Evolutionary conservation across 352 stramenopile genomes (phyloP), one percentile per base, ranked within the genome.

Genomic region (Phytopythium kandeliae): DNA sequence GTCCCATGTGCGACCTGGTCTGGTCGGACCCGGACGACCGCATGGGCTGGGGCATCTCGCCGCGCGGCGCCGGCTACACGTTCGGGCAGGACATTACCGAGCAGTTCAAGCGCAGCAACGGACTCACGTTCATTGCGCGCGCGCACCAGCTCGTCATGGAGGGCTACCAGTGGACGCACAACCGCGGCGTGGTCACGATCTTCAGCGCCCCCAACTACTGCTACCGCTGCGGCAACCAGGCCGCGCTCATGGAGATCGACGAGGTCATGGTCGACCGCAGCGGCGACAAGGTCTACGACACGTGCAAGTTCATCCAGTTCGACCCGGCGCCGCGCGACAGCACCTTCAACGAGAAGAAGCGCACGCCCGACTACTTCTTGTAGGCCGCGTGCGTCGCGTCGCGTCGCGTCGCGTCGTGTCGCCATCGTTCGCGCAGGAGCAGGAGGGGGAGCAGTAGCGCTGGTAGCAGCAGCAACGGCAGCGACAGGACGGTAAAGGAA

Each of bases 181-280:
- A 97, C 57, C 75, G 92, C 51, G 81, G 85, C 37, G 83, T 97
- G 15, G 87, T 97, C 22, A 97, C 91, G 4, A 92, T 97, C 60
- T 97, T 97, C 52, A 92, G 73, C 52, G 91, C 91, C 16, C 91
- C 91, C 24, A 97, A 97, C 71, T 97, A 97, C 68, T 97, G 91
- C 78, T 97, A 97, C 69, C 85, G 90, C 47, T 97, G 89, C 58
- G 96, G 96, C 21, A 99, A 99, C 81, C 90, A 97, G 48, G 95
- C 93, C 6, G 93, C 89, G 34, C 90, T 98, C 62, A 91, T 98
- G 76, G 92, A 97, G 66, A 96, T 98, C 63, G 95, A 95, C 54
- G 86, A 96, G 57, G 79, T 92, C 65, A 95, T 94, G 82, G 67
- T 67, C 51, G 85, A 96, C 63, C 84, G 83, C 65, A 86, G 58